These are phyloP conservation scores for Botrytis aclada DNA, from an alignment of 2,329 filamentous ascomycete genomes.

Conservation along the genomic window DNA sequence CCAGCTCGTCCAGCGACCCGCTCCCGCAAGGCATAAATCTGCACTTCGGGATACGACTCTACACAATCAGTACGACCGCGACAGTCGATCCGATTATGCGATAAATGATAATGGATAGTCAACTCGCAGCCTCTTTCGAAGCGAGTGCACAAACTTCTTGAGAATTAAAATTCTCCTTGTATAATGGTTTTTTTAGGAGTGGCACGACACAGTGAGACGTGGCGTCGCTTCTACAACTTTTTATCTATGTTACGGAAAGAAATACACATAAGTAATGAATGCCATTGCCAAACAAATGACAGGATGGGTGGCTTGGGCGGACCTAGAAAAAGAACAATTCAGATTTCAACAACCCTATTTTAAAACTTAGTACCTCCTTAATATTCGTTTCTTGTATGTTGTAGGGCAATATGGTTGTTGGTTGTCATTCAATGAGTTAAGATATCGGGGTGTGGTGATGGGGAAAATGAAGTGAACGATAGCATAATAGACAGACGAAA, in stretches of 20 bases:
- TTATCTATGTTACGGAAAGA: slow-evolving; percentile 5
- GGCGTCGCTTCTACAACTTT: background rate
- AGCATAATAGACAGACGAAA: slow-evolving; percentile 18
- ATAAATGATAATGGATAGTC: slow-evolving; percentile 18
- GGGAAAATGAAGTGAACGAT: slow-evolving; percentile 14
- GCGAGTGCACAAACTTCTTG: slow-evolving; percentile 26
- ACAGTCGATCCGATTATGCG: slow-evolving; percentile 2
- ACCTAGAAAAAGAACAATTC: slow-evolving; percentile 10
- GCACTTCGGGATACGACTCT: slow-evolving; percentile 2
- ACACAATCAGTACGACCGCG: slow-evolving; percentile 5
- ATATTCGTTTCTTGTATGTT: slow-evolving; percentile 24
- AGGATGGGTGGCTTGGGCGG: slow-evolving; percentile 11
- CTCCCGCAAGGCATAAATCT: slow-evolving; percentile 38
- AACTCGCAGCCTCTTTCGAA: slow-evolving; percentile 13
- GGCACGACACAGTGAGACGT: slow-evolving; percentile 1
- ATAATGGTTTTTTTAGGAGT: slow-evolving; percentile 4
- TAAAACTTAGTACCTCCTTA: slow-evolving; percentile 4
- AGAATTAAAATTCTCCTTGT: slow-evolving; percentile 11
- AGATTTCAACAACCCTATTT: slow-evolving; percentile 6
- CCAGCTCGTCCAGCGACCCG: slow-evolving; percentile 35
- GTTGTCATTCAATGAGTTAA: slow-evolving; percentile 7
- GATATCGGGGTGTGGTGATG: slow-evolving; percentile 8
- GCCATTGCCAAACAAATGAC: background rate
- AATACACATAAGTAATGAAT: slow-evolving; percentile 14
- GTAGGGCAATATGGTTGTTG: slow-evolving; percentile 24